Evolutionary conservation across 2,329 filamentous ascomycete genomes (phyloP).

Genomic region (Metarhizium guizhouense): DNA sequence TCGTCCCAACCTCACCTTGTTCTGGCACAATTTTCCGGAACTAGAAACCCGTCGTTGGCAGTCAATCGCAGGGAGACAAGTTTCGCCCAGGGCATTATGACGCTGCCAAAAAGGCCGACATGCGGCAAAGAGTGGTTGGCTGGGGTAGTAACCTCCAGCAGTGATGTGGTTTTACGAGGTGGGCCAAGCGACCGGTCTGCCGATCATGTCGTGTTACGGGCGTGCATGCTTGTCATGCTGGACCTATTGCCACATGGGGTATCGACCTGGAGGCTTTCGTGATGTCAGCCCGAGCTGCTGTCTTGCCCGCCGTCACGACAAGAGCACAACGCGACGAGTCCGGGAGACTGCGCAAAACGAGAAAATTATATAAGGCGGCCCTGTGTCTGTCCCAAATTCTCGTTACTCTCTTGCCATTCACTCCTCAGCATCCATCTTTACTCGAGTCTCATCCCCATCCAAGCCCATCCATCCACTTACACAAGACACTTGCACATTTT

Average conservation of each 20-base stretch:
- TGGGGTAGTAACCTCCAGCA: not conserved
- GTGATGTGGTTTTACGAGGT: not conserved
- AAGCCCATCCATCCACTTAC: not conserved
- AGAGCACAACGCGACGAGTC: no score
- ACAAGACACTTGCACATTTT: not conserved
- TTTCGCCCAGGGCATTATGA: not conserved
- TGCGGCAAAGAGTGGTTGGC: not conserved
- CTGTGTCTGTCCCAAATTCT: no score
- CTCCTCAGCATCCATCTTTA: no score
- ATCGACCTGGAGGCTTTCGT: not conserved
- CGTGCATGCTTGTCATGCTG: no score
- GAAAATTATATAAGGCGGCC: no score
- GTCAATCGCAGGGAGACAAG: not conserved
- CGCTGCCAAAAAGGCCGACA: not conserved
- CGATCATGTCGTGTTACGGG: not conserved
- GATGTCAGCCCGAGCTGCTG: not conserved
- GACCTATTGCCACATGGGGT: not conserved
- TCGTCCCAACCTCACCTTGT: not conserved
- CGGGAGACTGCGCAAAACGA: no score
- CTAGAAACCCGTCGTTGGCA: not conserved
- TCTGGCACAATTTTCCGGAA: not conserved
- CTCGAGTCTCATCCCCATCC: not conserved
- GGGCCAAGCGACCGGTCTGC: not conserved
- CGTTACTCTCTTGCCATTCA: no score
- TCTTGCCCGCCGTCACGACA: no score